phyloP scores from a whole-genome alignment of 148 eudicot species.

The Fagopyrum esculentum region DNA sequence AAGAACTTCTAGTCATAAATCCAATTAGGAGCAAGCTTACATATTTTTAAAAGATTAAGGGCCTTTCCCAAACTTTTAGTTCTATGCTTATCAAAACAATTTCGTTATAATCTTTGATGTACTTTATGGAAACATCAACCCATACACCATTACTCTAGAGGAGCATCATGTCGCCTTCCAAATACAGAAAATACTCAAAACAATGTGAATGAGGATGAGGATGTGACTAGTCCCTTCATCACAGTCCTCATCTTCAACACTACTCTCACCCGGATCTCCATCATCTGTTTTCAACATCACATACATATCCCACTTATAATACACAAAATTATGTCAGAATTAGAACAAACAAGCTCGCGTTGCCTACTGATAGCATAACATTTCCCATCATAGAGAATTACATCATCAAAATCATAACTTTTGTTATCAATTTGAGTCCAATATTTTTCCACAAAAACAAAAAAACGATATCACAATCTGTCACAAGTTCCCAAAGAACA shows the following conservation, averaged over 20 bases:
- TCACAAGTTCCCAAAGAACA: not conserved
- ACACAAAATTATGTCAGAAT: not conserved
- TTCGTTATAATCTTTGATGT: constrained; percentile 8
- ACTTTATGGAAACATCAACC: constrained; percentile 2
- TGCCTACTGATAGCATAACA: constrained; percentile 13
- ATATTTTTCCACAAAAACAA: not conserved
- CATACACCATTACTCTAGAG: constrained; percentile 17
- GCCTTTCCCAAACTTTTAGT: not conserved
- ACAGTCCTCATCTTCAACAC: not conserved
- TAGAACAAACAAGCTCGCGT: constrained; percentile 6
- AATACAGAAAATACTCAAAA: not conserved
- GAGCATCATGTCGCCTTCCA: not conserved
- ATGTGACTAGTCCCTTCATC: not conserved
- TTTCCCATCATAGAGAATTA: constrained; percentile 1
- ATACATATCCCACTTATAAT: not conserved
- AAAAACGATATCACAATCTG: not conserved
- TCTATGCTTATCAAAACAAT: constrained; percentile 6
- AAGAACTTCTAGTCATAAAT: not conserved
- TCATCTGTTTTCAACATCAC: not conserved
- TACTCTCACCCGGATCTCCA: constrained; percentile 3
- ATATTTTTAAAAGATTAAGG: constrained; percentile 5
- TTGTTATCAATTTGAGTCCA: constrained; percentile 1
- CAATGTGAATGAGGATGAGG: not conserved
- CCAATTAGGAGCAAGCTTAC: constrained; percentile 20
- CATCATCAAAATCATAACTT: constrained; percentile 7